These are phyloP conservation scores for Dipteronia dyeriana DNA, from an alignment of 345 rosid genomes.

Conservation along the genomic window DNA sequence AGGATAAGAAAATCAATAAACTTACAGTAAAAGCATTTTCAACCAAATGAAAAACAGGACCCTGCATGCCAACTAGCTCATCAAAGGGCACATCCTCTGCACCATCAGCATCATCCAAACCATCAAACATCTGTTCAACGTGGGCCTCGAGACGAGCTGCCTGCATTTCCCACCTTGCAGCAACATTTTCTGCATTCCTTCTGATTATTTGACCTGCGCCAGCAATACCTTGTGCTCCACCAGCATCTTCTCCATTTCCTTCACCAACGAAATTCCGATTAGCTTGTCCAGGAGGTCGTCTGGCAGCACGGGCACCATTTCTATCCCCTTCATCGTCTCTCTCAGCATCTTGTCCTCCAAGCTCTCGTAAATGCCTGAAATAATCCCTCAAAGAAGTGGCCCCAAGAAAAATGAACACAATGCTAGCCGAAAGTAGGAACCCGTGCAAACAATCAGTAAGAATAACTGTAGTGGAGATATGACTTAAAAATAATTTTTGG, in stretches of 20 bases:
- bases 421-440: slow-evolving; percentile 95
- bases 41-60: slow-evolving; percentile 98
- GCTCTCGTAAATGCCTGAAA: slow-evolving; percentile 90
- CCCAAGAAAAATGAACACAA: slow-evolving; percentile 93
- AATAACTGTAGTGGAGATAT: slow-evolving; percentile 73
- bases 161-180: slow-evolving; percentile 98
- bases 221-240: slow-evolving; percentile 72
- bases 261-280: slow-evolving; percentile 83
- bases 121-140: slow-evolving; percentile 99
- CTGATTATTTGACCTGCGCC: slow-evolving; percentile 73
- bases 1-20: slow-evolving; percentile 18
- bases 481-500: slow-evolving; percentile 90
- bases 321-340: slow-evolving; percentile 93
- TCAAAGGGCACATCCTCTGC: slow-evolving; percentile 99
- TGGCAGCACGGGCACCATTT: slow-evolving; percentile 86
- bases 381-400: slow-evolving; percentile 96
- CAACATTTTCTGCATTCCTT: slow-evolving; percentile 95
- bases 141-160: slow-evolving; percentile 99
- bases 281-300: slow-evolving; percentile 69
- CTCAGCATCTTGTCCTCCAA: slow-evolving; percentile 94
- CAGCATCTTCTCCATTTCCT: slow-evolving; percentile 80
- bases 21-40: slow-evolving; percentile 99
- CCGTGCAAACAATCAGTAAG: slow-evolving; percentile 99
- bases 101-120: slow-evolving; percentile 97
- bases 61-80: slow-evolving; percentile 99